phyloP scores from a whole-genome alignment of 2,329 filamentous ascomycete species.

The Neopestalotiopsis sp. region DNA sequence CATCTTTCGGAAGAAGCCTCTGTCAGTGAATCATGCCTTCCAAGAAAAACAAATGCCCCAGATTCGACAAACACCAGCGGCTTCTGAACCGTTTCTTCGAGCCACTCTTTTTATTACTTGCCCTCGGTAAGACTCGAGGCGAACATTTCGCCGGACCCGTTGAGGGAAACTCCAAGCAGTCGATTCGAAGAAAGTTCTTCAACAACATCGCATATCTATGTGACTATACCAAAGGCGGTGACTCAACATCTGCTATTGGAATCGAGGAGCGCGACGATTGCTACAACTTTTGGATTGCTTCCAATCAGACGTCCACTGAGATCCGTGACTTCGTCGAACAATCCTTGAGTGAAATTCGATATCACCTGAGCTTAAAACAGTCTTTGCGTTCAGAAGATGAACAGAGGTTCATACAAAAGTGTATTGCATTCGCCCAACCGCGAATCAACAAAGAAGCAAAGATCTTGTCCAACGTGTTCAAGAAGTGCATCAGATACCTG shows the following conservation, averaged over 20 bases:
- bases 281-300: constrained; percentile 50
- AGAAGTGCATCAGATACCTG: neutral
- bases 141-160: constrained; percentile 22
- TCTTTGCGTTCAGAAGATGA: neutral
- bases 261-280: constrained; percentile 38
- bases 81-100: constrained; percentile 41
- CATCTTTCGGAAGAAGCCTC: neutral
- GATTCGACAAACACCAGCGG: neutral
- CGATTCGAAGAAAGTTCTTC: constrained; percentile 37
- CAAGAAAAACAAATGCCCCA: neutral
- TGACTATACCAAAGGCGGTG: constrained; percentile 51
- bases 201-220: constrained; percentile 49
- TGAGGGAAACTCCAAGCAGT: constrained; percentile 11
- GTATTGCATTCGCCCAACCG: constrained; percentile 24
- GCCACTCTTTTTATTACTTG: constrained; percentile 38
- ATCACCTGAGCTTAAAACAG: constrained; percentile 15
- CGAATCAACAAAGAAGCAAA: constrained; percentile 24
- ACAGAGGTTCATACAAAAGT: constrained; percentile 25
- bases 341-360: constrained; percentile 27
- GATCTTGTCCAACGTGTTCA: neutral
- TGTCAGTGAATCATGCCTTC: neutral
- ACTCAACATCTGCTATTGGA: constrained; percentile 49
- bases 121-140: constrained; percentile 39
- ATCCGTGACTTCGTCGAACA: constrained; percentile 36
- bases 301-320: constrained; percentile 36